A percentile compares a stretch with the other conserved stretches of the same genome.
Evolutionary conservation across 495 filamentous ascomycete species (phyloP).

Genomic region (Lasiosphaeria ovina): DNA sequence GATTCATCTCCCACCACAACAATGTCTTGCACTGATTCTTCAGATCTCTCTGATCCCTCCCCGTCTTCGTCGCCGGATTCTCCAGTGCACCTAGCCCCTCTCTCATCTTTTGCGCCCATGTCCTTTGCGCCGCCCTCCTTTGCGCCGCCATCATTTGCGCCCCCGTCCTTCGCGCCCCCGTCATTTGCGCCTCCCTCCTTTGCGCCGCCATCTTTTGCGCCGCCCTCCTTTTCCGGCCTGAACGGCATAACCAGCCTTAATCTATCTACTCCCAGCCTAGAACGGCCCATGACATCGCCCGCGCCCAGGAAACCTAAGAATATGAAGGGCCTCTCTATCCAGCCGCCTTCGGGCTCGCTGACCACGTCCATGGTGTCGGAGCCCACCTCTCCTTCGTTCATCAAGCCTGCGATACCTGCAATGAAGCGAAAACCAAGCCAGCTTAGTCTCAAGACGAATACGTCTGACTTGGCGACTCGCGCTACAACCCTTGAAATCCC

Average conservation of each 20-base stretch:
- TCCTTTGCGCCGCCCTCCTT: slow-evolving; percentile 42
- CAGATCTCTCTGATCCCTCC: slow-evolving; percentile 83
- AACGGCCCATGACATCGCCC: slow-evolving; percentile 60
- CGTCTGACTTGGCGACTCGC: slow-evolving; percentile 44
- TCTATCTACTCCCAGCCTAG: slow-evolving; percentile 37
- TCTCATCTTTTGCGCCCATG: slow-evolving; percentile 52
- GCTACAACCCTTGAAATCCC: slow-evolving; percentile 42
- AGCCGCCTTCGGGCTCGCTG: slow-evolving; percentile 61
- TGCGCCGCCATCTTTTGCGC: slow-evolving; percentile 47
- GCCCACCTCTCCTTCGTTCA: slow-evolving; percentile 78
- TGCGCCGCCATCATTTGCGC: slow-evolving; percentile 48
- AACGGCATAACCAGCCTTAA: slow-evolving; percentile 44
- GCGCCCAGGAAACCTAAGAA: slow-evolving; percentile 80
- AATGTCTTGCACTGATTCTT: slow-evolving; percentile 87
- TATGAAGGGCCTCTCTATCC: slow-evolving; percentile 88
- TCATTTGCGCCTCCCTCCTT: not conserved
- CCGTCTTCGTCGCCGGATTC: slow-evolving; percentile 91
- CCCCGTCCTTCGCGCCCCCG: slow-evolving; percentile 34
- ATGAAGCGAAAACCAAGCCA: slow-evolving; percentile 75
- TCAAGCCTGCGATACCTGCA: slow-evolving; percentile 67
- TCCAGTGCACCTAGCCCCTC: slow-evolving; percentile 61
- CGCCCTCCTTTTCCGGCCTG: slow-evolving; percentile 43
- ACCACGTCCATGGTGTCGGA: slow-evolving; percentile 56
- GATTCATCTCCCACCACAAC: slow-evolving; percentile 96
- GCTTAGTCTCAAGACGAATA: slow-evolving; percentile 62